Percentiles rank a stretch among this genome's conserved stretches.
phyloP scores from a whole-genome alignment of 2,329 filamentous ascomycete genomes.

The Clarireedia paspali region DNA sequence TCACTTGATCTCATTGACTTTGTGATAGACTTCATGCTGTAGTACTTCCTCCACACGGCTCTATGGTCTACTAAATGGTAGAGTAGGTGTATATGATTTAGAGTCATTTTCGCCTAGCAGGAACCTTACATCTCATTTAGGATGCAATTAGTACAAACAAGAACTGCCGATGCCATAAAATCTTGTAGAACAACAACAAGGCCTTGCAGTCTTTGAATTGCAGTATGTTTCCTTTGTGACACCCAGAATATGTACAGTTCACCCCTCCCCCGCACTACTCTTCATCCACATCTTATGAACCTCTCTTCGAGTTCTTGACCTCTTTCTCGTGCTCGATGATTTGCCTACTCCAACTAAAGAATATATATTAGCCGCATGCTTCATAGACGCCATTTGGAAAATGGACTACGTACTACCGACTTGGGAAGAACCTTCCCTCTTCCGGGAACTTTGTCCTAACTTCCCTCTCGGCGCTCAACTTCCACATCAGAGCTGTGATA shows the following conservation, averaged over 20 bases:
- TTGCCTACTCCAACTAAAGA: slow-evolving; percentile 59
- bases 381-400: slow-evolving; percentile 18
- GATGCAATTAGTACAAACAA: too few relatives aligned
- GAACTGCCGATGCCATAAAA: too few relatives aligned
- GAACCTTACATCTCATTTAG: too few relatives aligned
- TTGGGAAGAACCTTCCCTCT: slow-evolving; percentile 71
- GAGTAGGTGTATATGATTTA: too few relatives aligned
- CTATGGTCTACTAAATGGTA: too few relatives aligned
- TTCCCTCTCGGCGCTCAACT: slow-evolving; percentile 66
- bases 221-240: neutral
- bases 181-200: too few relatives aligned
- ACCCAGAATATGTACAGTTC: slow-evolving; percentile 24
- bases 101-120: too few relatives aligned
- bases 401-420: slow-evolving; percentile 64
- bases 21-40: too few relatives aligned
- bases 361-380: neutral
- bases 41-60: too few relatives aligned
- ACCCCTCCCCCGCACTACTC: neutral
- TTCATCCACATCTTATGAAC: slow-evolving; percentile 11
- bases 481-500: slow-evolving; percentile 61
- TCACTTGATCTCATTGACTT: too few relatives aligned
- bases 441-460: slow-evolving; percentile 68
- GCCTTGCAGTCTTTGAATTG: neutral
- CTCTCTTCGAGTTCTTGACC: slow-evolving; percentile 32
- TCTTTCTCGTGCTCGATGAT: slow-evolving; percentile 61